Conservation (phyloP, 495 filamentous ascomycete genomes). For the Penicillium bialowiezense region DNA sequence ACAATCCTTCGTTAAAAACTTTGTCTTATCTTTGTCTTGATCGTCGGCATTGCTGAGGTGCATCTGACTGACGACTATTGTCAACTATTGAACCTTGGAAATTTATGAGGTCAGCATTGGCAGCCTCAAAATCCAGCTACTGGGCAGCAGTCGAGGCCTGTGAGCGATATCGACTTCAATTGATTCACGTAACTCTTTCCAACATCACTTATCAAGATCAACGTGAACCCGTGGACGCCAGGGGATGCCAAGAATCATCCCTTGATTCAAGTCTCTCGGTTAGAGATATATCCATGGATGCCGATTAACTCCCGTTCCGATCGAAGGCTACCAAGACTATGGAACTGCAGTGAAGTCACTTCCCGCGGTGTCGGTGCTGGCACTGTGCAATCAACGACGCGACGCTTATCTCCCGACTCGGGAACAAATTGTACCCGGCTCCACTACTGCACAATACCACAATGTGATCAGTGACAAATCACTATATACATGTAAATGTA, state of each 20-base stretch:
- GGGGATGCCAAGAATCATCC: neutral
- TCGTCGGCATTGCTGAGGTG: neutral
- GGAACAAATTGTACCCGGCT: neutral
- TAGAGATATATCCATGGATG: neutral
- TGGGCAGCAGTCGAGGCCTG: neutral
- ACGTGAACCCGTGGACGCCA: neutral
- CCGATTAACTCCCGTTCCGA: constrained; percentile 1
- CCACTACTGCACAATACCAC: constrained; percentile 3
- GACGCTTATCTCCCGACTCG: constrained; percentile 13
- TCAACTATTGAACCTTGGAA: neutral
- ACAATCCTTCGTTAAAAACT: neutral
- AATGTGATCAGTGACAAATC: constrained; percentile 10
- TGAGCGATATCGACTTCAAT: neutral
- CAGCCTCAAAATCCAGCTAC: neutral
- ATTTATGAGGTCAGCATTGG: neutral
- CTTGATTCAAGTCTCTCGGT: neutral
- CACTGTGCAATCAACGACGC: constrained; percentile 7
- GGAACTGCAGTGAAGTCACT: neutral
- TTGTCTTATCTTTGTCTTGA: neutral
- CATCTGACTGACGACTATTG: neutral
- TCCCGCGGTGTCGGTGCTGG: neutral
- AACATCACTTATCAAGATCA: constrained; percentile 2
- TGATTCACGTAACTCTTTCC: neutral
- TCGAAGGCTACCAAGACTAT: neutral
- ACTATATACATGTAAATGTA: no score